Conservation (phyloP, 345 rosid genomes). For the Psidium friedrichsthalianum region DNA sequence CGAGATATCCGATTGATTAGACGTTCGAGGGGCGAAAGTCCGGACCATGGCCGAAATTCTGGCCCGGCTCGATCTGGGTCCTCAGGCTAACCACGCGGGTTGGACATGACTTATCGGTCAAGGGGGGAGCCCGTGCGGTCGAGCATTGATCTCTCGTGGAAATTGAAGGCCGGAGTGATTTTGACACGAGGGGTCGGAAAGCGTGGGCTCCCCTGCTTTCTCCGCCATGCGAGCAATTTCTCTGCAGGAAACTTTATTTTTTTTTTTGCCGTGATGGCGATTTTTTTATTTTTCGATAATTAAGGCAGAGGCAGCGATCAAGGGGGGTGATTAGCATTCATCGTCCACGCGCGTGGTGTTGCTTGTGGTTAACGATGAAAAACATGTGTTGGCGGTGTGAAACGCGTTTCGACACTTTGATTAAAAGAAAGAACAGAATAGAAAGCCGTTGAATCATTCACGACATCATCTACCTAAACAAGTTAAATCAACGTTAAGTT, state of each 20-base stretch:
- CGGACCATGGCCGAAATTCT: accelerated
- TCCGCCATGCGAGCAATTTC: not conserved
- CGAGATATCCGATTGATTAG: too few relatives aligned
- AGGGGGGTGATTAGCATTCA: too few relatives aligned
- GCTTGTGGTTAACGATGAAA: too few relatives aligned
- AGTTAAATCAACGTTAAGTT: not conserved
- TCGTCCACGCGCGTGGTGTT: too few relatives aligned
- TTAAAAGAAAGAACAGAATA: not conserved
- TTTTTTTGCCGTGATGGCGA: too few relatives aligned
- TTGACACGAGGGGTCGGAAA: not conserved
- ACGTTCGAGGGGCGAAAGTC: not conserved
- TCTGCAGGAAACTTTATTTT: too few relatives aligned
- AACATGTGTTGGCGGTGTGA: not conserved
- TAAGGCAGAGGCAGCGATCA: too few relatives aligned
- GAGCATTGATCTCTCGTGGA: not conserved
- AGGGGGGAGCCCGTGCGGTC: not conserved
- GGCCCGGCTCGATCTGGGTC: accelerated
- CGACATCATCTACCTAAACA: accelerated
- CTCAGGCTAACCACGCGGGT: not conserved
- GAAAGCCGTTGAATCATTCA: not conserved
- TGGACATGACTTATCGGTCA: too few relatives aligned
- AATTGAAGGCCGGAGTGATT: not conserved
- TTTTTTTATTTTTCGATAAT: too few relatives aligned
- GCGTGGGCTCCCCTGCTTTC: not conserved
- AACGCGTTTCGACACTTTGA: not conserved